phyloP scores from a whole-genome alignment of 1,284 basidiomycete species.

The Trichosporon asahii region DNA sequence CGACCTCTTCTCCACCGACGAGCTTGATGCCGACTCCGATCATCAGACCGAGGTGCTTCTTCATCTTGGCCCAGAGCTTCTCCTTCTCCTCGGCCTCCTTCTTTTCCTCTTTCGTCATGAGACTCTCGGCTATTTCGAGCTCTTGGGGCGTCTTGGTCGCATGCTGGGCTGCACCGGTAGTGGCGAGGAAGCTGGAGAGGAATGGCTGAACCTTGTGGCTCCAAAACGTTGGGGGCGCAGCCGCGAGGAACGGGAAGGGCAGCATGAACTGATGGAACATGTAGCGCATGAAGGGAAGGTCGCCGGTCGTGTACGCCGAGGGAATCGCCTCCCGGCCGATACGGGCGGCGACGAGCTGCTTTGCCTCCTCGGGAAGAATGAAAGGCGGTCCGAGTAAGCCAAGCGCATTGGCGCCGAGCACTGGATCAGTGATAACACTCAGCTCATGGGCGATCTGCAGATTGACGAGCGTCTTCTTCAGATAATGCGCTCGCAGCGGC shows the following conservation, averaged over 20 bases:
- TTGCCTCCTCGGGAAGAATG: constrained; percentile 56
- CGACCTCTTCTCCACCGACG: constrained; percentile 75
- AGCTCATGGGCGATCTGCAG: constrained; percentile 79
- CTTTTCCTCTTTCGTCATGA: constrained; percentile 54
- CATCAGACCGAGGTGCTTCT: constrained; percentile 78
- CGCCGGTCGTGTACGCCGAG: constrained; percentile 40
- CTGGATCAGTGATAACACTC: constrained; percentile 60
- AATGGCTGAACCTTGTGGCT: constrained; percentile 90
- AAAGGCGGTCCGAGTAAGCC: constrained; percentile 86
- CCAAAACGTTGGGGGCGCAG: constrained; percentile 84
- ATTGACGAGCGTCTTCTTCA: constrained; percentile 89
- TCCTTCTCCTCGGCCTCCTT: constrained; percentile 60
- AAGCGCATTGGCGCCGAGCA: constrained; percentile 65
- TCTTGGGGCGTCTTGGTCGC: constrained; percentile 45
- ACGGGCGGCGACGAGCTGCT: constrained; percentile 55
- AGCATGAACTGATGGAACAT: constrained; percentile 86
- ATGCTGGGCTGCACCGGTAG: constrained; percentile 53
- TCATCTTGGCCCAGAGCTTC: constrained; percentile 65
- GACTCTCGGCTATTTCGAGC: constrained; percentile 34
- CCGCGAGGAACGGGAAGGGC: constrained; percentile 85
- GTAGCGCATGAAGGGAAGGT: constrained; percentile 82
- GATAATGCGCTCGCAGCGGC: constrained; percentile 85
- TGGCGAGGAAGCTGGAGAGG: constrained; percentile 69
- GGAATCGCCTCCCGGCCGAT: constrained; percentile 27
- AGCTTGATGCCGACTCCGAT: constrained; percentile 77